Evolutionary conservation across 495 filamentous ascomycete genomes (phyloP).

Genomic region (Trichoderma erinaceum): DNA sequence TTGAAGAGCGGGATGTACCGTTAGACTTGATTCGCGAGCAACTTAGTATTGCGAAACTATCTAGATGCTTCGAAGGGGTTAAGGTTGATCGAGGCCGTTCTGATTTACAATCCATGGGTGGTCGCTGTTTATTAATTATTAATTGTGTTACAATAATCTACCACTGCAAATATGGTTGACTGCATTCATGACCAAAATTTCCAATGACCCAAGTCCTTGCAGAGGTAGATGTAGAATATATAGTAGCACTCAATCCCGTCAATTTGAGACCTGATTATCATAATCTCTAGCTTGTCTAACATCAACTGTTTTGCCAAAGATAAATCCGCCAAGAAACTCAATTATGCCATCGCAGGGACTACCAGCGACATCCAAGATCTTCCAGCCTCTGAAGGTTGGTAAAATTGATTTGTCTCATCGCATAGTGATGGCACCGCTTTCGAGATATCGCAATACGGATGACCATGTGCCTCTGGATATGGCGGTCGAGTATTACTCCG

Average conservation of each 20-base stretch:
- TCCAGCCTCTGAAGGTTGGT: conserved; percentile 39
- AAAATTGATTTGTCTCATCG: conserved; percentile 34
- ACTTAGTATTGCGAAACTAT: too few species aligned
- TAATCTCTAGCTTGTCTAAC: not conserved
- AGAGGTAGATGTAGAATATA: not conserved
- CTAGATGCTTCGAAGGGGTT: too few species aligned
- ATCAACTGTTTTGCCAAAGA: not conserved
- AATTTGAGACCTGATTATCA: not conserved
- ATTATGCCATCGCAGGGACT: not conserved
- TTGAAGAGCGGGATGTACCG: too few species aligned
- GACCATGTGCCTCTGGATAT: conserved; percentile 15
- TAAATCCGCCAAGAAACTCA: not conserved
- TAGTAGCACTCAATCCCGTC: not conserved
- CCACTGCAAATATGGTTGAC: too few species aligned
- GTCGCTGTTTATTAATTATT: too few species aligned
- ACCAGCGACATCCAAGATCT: conserved; percentile 22
- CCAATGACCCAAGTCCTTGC: not conserved
- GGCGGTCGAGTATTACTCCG: conserved; percentile 49
- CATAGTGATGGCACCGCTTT: conserved; percentile 41
- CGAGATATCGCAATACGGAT: conserved; percentile 38
- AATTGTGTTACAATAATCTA: too few species aligned
- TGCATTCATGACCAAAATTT: too few species aligned
- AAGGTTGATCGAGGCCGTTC: too few species aligned
- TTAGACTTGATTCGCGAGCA: too few species aligned
- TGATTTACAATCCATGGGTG: too few species aligned